phyloP scores from a whole-genome alignment of 2,329 filamentous ascomycete genomes.

The Fusarium bactridioides region DNA sequence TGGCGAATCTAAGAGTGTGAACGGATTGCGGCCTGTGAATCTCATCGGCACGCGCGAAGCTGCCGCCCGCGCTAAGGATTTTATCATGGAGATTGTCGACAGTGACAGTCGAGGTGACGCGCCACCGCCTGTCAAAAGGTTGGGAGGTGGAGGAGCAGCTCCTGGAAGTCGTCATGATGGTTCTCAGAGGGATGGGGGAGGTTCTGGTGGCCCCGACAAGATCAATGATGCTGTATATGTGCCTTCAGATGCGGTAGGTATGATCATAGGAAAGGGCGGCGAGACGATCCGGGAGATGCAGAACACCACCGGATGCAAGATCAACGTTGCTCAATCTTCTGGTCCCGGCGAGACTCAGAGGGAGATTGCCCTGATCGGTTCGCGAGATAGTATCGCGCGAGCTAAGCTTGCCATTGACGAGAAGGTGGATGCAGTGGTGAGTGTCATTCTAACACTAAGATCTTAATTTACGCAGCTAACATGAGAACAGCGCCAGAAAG shows the following conservation, averaged over 20 bases:
- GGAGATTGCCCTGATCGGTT: constrained; percentile 86
- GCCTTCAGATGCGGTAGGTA: constrained; percentile 89
- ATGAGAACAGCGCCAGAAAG: constrained; percentile 59
- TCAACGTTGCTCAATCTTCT: constrained; percentile 86
- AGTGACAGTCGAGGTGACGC: constrained; percentile 76
- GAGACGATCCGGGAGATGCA: constrained; percentile 97
- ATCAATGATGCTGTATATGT: constrained; percentile 85
- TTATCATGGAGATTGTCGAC: constrained; percentile 94
- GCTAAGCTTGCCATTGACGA: constrained; percentile 89
- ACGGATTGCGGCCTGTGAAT: constrained; percentile 88
- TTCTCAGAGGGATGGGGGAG: constrained; percentile 49
- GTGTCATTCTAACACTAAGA: constrained; percentile 38
- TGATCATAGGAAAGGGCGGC: constrained; percentile 95
- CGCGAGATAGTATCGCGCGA: constrained; percentile 76
- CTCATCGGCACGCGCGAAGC: constrained; percentile 81
- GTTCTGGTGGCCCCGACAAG: constrained; percentile 65
- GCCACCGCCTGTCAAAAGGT: constrained; percentile 43
- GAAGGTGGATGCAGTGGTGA: constrained; percentile 88
- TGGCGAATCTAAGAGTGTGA: constrained; percentile 90
- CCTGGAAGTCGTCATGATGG: constrained; percentile 43
- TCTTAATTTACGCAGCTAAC: constrained; percentile 39
- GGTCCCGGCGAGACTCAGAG: constrained; percentile 81
- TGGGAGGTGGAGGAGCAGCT: constrained; percentile 30
- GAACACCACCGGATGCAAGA: constrained; percentile 86
- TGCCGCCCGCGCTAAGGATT: constrained; percentile 79